Base-by-base conservation (phyloP, 208 protist species). In the Herpetomonas tarakana region DNA sequence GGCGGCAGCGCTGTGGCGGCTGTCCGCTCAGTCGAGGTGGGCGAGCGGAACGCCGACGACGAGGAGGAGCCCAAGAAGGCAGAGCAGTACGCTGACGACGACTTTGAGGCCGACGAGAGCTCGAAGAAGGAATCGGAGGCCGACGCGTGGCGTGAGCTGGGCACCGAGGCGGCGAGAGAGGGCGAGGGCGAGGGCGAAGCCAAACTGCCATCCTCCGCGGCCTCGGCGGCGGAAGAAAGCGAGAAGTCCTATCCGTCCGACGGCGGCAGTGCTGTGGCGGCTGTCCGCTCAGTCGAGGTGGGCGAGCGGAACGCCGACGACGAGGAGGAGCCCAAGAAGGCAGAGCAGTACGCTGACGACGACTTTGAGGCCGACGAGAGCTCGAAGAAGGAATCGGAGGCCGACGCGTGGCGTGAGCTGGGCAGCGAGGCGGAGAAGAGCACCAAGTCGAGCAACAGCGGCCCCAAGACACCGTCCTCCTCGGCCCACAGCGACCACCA, bases 71-170 rank as follows among this genome's bases (percentile, higher is more conserved):
- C n/a, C 46, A 26, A 52, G 46, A 6, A 6, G 54, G 26, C 9
- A 9, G 52, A 60, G 12, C 14, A 18, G 19, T 73, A 73, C 45
- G 45, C 19, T 44, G 65, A 71, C 45, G 65, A 71, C 30, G 35
- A 41, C 9, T 41, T 41, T 14, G 61, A 55, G 16, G 6, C 45
- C 30, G 44, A 67, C 16, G 39, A 62, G 18, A 21, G 53, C 47
- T 21, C 29, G 18, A 28, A 61, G 27, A 27, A 61, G 38, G 18
- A 45, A 18, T 45, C 38, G 14, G 38, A 45, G 38, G n/a, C n/a
- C n/a, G n/a, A 45, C 11, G 38, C 18, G 14, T 11, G 18, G 38
- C 14, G 18, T 11, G 38, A 45, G 38, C 38, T 45, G 14, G 38
- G 14, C 38, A 45, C 11, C 11, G 38, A 45, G 18, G 18, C 18